Evolutionary conservation across 352 stramenopile species (phyloP), one percentile per base, ranked within the genome.

Genomic region (Globisporangium sylvaticum): DNA sequence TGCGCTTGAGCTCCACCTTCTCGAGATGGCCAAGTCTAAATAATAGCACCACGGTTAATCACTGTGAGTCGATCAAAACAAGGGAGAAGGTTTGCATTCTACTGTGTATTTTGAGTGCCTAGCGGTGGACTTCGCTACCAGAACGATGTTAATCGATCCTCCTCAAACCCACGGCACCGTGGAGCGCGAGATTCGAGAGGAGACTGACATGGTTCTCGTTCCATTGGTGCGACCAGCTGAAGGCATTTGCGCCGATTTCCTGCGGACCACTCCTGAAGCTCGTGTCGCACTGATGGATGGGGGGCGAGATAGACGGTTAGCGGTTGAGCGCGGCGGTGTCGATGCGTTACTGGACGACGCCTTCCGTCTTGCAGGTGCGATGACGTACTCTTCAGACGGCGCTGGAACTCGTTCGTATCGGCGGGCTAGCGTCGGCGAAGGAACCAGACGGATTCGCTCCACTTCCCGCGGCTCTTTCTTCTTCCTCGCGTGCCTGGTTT

Each of bases 391-490:
- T 5, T 67, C 68, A 4, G 65, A 68, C 29, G 78, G 69, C 27
- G 77, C 75, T 46, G 73, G 69, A 1, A 81, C 72, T 42, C 72
- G 76, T 58, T 84, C 75, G 52, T 87, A 83, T 37, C 75, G 73
- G 44, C 83, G 78, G 1, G 77, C 57, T 24, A 89, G 55, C 53
- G 71, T 77, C 5, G 73, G 67, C 3, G 81, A 89, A 24, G 81
- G 73, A 0, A 80, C 70, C 29, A 89, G 69, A 14, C 72, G 75
- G 56, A 89, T 80, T 9, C 78, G 82, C 59, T 89, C 80, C 6
- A 85, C 67, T 32, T 83, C 71, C 20, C 72, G 69, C 29, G 67
- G 62, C 2, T 69, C 57, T 48, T 68, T 65, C 1, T 70, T 63
- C 57, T 74, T 76, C 8, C 73, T 64, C 14, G 69, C 71, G 22